Percentiles rank a stretch among this genome's conserved stretches.
Conservation (phyloP, 2,329 filamentous ascomycete genomes). For the Clarireedia monteithiana region DNA sequence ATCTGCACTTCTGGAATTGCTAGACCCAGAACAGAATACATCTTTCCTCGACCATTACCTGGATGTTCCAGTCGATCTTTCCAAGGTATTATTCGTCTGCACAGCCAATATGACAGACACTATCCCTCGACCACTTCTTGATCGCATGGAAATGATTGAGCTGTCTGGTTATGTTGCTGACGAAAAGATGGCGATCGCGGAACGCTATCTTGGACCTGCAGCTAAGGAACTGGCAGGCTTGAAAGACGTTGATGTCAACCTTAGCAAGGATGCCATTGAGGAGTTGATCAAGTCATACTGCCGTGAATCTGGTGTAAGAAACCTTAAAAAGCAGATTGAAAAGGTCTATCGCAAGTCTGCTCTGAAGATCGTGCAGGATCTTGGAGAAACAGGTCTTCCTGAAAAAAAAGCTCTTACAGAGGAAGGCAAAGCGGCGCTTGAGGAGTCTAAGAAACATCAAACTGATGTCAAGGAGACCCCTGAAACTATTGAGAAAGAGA, state of each 20-base stretch:
- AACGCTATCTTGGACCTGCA: slow-evolving; percentile 83
- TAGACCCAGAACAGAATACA: slow-evolving; percentile 95
- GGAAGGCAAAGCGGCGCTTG: slow-evolving; percentile 71
- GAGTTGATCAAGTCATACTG: slow-evolving; percentile 99
- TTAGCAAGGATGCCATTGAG: slow-evolving; percentile 81
- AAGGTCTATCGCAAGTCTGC: slow-evolving; percentile 98
- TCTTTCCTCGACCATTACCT: slow-evolving; percentile 98
- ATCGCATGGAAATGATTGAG: slow-evolving; percentile 96
- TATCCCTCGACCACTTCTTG: slow-evolving; percentile 85
- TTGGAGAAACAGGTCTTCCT: slow-evolving; percentile 75
- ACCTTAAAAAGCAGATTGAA: slow-evolving; percentile 98
- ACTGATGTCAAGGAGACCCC: slow-evolving; percentile 56
- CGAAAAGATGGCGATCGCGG: slow-evolving; percentile 97
- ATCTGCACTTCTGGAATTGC: slow-evolving; percentile 83
- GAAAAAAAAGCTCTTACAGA: slow-evolving; percentile 78
- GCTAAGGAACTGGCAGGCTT: slow-evolving; percentile 92
- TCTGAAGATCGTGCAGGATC: slow-evolving; percentile 90
- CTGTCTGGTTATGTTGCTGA: slow-evolving; percentile 94
- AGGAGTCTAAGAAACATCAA: slow-evolving; percentile 61
- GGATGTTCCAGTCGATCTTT: slow-evolving; percentile 94
- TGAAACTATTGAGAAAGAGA: slow-evolving; percentile 45
- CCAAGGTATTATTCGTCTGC: slow-evolving; percentile 96
- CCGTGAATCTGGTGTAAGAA: slow-evolving; percentile 92
- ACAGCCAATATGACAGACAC: slow-evolving; percentile 99
- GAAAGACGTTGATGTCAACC: slow-evolving; percentile 81